These are phyloP conservation scores for Pseudoscleropodium purum DNA, from an alignment of 225 moss, liverwort and hornwort species.

Conservation along the genomic window DNA sequence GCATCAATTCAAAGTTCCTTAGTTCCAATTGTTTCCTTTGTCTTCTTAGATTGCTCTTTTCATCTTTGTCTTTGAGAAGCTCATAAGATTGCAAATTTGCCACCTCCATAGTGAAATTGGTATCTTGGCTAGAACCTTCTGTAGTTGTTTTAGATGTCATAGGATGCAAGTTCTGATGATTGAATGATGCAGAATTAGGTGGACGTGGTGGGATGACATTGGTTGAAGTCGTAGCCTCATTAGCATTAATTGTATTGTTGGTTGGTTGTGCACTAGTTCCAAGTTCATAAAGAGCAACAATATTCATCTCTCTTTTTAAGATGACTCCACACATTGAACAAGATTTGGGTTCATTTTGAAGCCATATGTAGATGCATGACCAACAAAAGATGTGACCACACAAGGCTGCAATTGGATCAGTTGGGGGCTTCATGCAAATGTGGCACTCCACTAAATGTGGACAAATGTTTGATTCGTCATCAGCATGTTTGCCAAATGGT, in stretches of 20 bases:
- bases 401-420: not conserved
- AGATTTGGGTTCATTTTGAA: not conserved
- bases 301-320: not conserved
- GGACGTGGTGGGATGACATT: not conserved
- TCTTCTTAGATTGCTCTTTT: not conserved
- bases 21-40: not conserved
- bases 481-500: not conserved
- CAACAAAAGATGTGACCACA: not conserved
- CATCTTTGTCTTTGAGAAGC: not conserved
- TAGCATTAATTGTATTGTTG: not conserved
- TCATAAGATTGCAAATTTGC: not conserved
- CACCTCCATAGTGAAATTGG: rapidly evolving
- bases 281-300: not conserved
- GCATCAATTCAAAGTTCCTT: not conserved
- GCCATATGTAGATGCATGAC: not conserved
- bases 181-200: rapidly evolving
- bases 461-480: no score
- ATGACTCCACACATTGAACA: not conserved
- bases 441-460: not conserved
- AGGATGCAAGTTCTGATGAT: rapidly evolving
- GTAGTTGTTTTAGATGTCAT: not conserved
- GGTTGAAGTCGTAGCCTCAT: not conserved
- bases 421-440: not conserved
- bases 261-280: not conserved
- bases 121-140: not conserved